A percentile compares a stretch with the other conserved stretches of the same genome.
These are phyloP conservation scores for Magnaporthales sp. DNA, from an alignment of 2,329 filamentous ascomycete genomes.

Conservation along the genomic window DNA sequence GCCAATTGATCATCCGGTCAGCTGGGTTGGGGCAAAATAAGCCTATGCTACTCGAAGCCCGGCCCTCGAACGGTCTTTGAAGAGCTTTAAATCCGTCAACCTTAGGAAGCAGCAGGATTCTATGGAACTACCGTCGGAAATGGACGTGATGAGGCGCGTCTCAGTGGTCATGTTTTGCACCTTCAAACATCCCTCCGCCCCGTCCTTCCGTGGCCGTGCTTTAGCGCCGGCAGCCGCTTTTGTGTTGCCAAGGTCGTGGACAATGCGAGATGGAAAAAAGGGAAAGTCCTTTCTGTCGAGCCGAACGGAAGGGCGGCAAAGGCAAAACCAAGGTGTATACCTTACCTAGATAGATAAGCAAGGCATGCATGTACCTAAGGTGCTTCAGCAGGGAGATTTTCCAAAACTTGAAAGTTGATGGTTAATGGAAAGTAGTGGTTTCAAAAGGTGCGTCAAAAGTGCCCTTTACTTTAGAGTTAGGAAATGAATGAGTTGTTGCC, in stretches of 20 bases:
- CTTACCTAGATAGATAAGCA: too few species aligned
- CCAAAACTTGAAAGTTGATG: too few species aligned
- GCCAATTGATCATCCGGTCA: background rate
- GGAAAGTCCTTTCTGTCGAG: background rate
- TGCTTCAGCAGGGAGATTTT: too few species aligned
- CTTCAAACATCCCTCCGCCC: background rate
- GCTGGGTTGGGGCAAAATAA: background rate
- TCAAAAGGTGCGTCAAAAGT: background rate
- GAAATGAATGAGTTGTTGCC: background rate
- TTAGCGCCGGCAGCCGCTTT: background rate
- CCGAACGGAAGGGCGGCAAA: background rate
- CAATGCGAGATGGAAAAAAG: background rate
- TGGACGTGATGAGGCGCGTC: background rate
- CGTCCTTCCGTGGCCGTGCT: background rate
- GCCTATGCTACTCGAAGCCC: background rate
- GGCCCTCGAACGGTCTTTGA: background rate
- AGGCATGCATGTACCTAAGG: too few species aligned
- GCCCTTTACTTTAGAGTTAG: background rate
- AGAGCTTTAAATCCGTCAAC: background rate
- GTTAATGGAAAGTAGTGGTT: background rate
- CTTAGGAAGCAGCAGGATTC: background rate
- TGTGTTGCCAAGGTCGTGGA: background rate
- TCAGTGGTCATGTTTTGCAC: background rate
- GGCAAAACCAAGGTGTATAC: background rate
- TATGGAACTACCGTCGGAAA: background rate